Evolutionary conservation across 805 yeast species (phyloP).

Genomic region (Wickerhamiella galacta): DNA sequence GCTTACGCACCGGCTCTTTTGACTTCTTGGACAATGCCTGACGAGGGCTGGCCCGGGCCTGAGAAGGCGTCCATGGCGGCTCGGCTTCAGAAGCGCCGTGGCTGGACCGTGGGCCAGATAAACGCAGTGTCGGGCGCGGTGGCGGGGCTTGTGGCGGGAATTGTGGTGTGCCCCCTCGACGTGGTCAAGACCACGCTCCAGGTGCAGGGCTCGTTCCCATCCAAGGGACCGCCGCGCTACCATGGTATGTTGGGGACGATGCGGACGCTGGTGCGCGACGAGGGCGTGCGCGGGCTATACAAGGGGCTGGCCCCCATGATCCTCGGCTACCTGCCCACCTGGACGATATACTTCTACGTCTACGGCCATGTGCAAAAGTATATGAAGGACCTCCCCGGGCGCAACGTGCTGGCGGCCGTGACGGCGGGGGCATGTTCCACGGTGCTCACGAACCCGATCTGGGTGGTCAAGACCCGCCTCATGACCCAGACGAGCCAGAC

Average conservation of each 20-base stretch:
- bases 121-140: slow-evolving; percentile 80
- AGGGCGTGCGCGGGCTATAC: slow-evolving; percentile 71
- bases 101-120: slow-evolving; percentile 24
- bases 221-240: slow-evolving; percentile 4
- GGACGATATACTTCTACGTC: slow-evolving; percentile 89
- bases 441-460: slow-evolving; percentile 66
- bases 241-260: slow-evolving; percentile 35
- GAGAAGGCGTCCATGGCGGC: too few species aligned
- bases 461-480: slow-evolving; percentile 92
- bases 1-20: too few species aligned
- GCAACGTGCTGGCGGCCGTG: slow-evolving; percentile 44
- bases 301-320: slow-evolving; percentile 86
- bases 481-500: slow-evolving; percentile 39
- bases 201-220: slow-evolving; percentile 50
- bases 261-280: slow-evolving; percentile 49
- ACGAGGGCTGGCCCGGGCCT: too few species aligned
- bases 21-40: too few species aligned
- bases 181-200: slow-evolving; percentile 89
- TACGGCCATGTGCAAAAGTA: slow-evolving; percentile 36
- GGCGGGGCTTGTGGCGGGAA: slow-evolving; percentile 84
- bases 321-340: slow-evolving; percentile 87
- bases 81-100: too few species aligned
- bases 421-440: slow-evolving; percentile 83
- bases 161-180: slow-evolving; percentile 85
- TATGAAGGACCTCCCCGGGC: slow-evolving; percentile 15